Percentiles rank a stretch among this genome's conserved stretches.
Evolutionary conservation across 2,329 filamentous ascomycete species (phyloP).

Genomic region (Phyllosticta citribraziliensis): DNA sequence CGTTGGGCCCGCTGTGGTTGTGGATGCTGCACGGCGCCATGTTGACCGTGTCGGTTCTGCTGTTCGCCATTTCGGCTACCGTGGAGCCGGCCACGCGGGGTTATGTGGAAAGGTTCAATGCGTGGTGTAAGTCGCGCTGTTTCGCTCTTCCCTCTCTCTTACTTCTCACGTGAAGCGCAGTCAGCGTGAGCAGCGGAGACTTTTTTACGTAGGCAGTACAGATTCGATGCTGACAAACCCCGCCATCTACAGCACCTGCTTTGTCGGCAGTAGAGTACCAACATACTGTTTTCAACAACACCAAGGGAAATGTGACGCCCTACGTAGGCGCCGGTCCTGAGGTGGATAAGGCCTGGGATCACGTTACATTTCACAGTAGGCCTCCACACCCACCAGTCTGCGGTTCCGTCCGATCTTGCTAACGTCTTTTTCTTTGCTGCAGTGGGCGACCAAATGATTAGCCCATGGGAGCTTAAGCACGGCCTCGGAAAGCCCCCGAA

Average conservation of each 20-base stretch:
- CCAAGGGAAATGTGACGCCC: background rate
- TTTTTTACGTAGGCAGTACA: background rate
- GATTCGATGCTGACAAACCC: background rate
- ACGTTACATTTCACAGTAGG: slow-evolving; percentile 38
- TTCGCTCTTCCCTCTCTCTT: background rate
- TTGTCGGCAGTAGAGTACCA: slow-evolving; percentile 2
- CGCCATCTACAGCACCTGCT: background rate
- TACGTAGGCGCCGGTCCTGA: slow-evolving; percentile 48
- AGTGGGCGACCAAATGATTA: slow-evolving; percentile 55
- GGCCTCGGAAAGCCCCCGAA: slow-evolving; percentile 43
- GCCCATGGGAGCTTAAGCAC: slow-evolving; percentile 39
- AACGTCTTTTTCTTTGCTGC: background rate
- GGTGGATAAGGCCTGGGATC: slow-evolving; percentile 50
- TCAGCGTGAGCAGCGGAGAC: background rate
- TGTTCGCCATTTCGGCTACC: slow-evolving; percentile 1
- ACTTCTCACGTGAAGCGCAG: background rate
- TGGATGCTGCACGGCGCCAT: slow-evolving; percentile 5
- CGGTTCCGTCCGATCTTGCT: background rate
- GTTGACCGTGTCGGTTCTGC: slow-evolving; percentile 2
- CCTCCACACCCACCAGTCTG: background rate
- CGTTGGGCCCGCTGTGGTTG: slow-evolving; percentile 6
- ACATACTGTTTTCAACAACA: slow-evolving; percentile 1
- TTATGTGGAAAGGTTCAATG: slow-evolving; percentile 1
- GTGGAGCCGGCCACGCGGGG: background rate
- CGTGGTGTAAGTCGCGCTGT: slow-evolving; percentile 1